Evolutionary conservation across 2,329 filamentous ascomycete genomes (phyloP).

Genomic region (Botryotinia convoluta): DNA sequence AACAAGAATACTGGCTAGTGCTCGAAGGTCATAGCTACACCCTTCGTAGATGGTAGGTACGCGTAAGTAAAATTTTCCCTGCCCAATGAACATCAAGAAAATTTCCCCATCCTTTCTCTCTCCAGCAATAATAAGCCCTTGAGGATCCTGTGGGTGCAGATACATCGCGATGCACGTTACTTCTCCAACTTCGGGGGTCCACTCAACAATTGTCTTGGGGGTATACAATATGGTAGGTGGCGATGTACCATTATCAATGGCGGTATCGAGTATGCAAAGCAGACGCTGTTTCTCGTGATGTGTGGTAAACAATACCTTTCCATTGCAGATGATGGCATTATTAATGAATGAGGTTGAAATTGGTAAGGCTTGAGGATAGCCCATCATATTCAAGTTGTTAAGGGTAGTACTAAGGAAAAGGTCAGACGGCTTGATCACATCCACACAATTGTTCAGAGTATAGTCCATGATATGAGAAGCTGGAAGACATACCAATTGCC

Average conservation of each 20-base stretch:
- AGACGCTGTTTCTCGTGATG: constrained; percentile 17
- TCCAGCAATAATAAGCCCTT: background rate
- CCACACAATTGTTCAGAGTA: background rate
- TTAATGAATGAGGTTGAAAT: constrained; percentile 26
- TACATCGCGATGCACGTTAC: constrained; percentile 5
- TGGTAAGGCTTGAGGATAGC: constrained; percentile 22
- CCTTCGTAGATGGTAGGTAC: constrained; percentile 1
- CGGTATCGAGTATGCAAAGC: constrained; percentile 11
- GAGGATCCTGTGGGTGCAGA: background rate
- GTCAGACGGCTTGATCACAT: background rate
- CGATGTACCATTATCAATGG: background rate
- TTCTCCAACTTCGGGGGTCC: constrained; percentile 2
- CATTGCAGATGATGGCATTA: constrained; percentile 30
- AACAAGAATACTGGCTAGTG: constrained; percentile 33
- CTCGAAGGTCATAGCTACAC: constrained; percentile 21
- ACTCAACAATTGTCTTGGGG: background rate
- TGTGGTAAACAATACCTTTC: constrained; percentile 32
- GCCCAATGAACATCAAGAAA: background rate
- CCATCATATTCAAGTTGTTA: background rate
- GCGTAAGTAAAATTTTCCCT: background rate
- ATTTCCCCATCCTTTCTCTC: background rate
- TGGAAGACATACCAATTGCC: constrained; percentile 25
- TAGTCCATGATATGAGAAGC: background rate
- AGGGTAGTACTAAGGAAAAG: constrained; percentile 3
- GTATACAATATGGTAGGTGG: background rate